Conservation (phyloP, 345 rosid genomes). For the Turnera subulata region DNA sequence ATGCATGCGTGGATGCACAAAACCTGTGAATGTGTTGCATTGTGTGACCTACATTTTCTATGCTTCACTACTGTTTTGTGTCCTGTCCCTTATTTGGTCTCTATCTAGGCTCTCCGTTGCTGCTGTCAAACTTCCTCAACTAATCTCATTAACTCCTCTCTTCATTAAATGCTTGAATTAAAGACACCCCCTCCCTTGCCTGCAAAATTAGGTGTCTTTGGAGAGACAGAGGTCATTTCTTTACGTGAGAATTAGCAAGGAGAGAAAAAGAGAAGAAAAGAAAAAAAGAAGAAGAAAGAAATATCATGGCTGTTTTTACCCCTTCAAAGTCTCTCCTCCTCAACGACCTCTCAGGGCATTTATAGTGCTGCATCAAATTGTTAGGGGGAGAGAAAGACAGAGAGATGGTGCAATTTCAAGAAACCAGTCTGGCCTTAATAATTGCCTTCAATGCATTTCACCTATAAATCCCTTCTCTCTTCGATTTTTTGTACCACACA, state of each 20-base stretch:
- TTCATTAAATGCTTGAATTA: slow-evolving; percentile 52
- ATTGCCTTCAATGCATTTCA: slow-evolving; percentile 42
- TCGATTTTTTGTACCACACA: slow-evolving; percentile 18
- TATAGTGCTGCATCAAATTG: slow-evolving; percentile 42
- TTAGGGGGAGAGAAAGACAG: slow-evolving; percentile 9
- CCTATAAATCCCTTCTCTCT: slow-evolving; percentile 45
- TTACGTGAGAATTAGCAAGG: not conserved
- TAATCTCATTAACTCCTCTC: slow-evolving; percentile 65
- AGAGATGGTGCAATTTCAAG: slow-evolving; percentile 30
- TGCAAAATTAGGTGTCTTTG: slow-evolving; percentile 56
- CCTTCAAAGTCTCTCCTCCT: slow-evolving; percentile 28
- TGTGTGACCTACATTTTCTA: slow-evolving; percentile 6
- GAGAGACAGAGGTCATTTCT: not conserved
- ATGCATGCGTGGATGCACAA: not conserved
- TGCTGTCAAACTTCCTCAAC: slow-evolving; percentile 51
- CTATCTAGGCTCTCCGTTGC: slow-evolving; percentile 2
- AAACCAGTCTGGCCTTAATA: slow-evolving; percentile 59
- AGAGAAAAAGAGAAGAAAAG: no score
- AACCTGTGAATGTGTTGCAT: slow-evolving; percentile 4
- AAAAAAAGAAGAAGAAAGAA: not conserved
- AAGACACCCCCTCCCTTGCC: slow-evolving; percentile 29
- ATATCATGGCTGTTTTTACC: slow-evolving; percentile 3
- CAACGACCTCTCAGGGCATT: slow-evolving; percentile 57
- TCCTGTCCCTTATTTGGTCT: not conserved
- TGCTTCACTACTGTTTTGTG: not conserved